These are phyloP conservation scores for Candida loeiensis DNA, from an alignment of 805 yeast genomes.

Conservation along the genomic window DNA sequence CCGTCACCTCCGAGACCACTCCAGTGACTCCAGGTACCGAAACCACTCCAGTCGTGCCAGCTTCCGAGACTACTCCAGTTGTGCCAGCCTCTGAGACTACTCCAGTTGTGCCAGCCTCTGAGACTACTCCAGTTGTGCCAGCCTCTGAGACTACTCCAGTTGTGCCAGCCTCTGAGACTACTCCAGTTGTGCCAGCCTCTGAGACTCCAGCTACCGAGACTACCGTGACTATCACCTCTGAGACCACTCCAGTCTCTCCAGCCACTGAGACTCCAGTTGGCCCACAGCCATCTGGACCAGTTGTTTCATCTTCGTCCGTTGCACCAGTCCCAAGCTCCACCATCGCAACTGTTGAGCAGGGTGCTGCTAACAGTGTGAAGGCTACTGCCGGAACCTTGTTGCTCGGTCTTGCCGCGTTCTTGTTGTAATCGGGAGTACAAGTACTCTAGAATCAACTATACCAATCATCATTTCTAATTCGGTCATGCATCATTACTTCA, in stretches of 20 bases:
- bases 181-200: background rate
- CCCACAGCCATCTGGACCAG: conserved; percentile 6
- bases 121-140: background rate
- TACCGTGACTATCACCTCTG: conserved; percentile 5
- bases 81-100: conserved; percentile 1
- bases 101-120: conserved; percentile 3
- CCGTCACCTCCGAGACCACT: conserved; percentile 15
- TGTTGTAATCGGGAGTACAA: conserved; percentile 2
- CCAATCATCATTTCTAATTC: background rate
- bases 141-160: background rate
- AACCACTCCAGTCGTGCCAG: background rate
- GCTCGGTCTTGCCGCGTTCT: conserved; percentile 10
- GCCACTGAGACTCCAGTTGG: conserved; percentile 3
- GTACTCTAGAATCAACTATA: background rate
- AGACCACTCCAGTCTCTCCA: conserved; percentile 5
- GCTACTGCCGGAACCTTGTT: conserved; percentile 10
- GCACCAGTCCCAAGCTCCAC: conserved; percentile 3
- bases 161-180: background rate
- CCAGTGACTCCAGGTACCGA: conserved; percentile 5
- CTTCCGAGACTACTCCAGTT: background rate
- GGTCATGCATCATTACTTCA: conserved; percentile 2
- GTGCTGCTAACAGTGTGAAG: conserved; percentile 10
- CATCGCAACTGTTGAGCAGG: conserved; percentile 4
- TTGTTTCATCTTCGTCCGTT: conserved; percentile 3
- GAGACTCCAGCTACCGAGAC: conserved; percentile 5